A percentile compares a stretch with the other conserved stretches of the same genome.
phyloP scores from a whole-genome alignment of 208 protist species.

The Acanthamoeba castellanii region DNA sequence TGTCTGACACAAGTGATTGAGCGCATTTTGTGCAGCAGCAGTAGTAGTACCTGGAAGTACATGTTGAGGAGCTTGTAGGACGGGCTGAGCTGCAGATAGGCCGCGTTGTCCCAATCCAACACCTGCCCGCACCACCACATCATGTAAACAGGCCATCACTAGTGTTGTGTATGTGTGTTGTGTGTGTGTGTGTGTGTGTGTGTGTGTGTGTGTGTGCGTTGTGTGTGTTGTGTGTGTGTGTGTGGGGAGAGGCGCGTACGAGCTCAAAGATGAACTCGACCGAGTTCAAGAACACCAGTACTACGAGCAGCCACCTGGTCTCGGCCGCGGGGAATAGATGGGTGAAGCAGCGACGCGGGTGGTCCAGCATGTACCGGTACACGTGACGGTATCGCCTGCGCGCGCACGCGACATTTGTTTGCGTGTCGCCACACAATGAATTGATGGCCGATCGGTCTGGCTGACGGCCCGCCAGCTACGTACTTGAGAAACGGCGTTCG shows the following conservation, averaged over 20 bases:
- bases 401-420: not conserved
- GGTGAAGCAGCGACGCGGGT: conserved; percentile 62
- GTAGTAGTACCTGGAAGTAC: conserved; percentile 20
- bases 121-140: not conserved
- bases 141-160: not conserved
- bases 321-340: conserved; percentile 19
- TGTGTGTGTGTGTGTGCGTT: not conserved
- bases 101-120: conserved; percentile 9
- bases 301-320: not conserved
- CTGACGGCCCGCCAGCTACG: not conserved
- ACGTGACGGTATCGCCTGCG: not conserved
- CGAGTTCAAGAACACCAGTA: not conserved
- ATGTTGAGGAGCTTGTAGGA: conserved; percentile 48
- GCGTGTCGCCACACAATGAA: too few species aligned
- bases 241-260: not conserved
- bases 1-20: not conserved
- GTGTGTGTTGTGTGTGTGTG: too few species aligned
- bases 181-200: too few species aligned
- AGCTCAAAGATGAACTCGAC: conserved; percentile 27
- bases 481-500: not conserved
- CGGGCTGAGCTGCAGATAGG: not conserved
- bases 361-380: conserved; percentile 51
- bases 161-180: too few species aligned
- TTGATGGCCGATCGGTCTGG: not conserved
- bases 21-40: not conserved